Evolutionary conservation across 768 basidiomycete species (phyloP), one percentile per base, ranked within the genome.

Genomic region (Boletus insuetus): DNA sequence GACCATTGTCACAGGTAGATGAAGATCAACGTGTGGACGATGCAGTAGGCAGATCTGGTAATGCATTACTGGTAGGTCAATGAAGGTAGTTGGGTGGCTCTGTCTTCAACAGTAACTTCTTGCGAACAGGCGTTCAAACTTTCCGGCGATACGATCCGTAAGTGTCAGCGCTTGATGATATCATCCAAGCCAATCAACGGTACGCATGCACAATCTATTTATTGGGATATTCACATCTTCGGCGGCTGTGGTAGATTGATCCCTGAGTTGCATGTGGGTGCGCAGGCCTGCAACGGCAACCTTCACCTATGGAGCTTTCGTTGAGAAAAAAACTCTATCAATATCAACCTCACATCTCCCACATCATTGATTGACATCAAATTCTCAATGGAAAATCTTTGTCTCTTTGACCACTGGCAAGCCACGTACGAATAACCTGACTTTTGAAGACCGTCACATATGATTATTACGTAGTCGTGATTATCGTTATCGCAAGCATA

Each of bases 341-440:
- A 31, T 12, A 34, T 41, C 32, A 29, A 17, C 31, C 43, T 45
- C 32, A 2, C 31, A 14, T 26, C 31, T 37, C 19, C 16, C 31
- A 35, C 35, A 57, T 57, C 54, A 58, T 16, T 39, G 55, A 51
- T 58, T 11, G 11, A 17, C 34, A 50, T 57, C 44, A 46, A 49
- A 46, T 32, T 12, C 32, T 35, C 14, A 29, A 22, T 17, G 24
- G 20, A 39, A 56, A 29, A 32, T 31, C 34, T 1, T 22, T 10
- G 29, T 17, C 34, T 26, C 46, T 13, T 22, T 26, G 17, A 17
- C 42, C 6, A 22, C 17, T 14, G 31, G n/a, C 7, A 22, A 38
- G 38, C 35, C 26, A 17, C 46, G 9, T 48, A 26, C 17, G 17
- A 24, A 10, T n/a, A 19, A 39, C 19, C 35, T 41, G 40, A 6